Evolutionary conservation across 2,329 filamentous ascomycete species (phyloP).

Genomic region (Daldinia sp.): DNA sequence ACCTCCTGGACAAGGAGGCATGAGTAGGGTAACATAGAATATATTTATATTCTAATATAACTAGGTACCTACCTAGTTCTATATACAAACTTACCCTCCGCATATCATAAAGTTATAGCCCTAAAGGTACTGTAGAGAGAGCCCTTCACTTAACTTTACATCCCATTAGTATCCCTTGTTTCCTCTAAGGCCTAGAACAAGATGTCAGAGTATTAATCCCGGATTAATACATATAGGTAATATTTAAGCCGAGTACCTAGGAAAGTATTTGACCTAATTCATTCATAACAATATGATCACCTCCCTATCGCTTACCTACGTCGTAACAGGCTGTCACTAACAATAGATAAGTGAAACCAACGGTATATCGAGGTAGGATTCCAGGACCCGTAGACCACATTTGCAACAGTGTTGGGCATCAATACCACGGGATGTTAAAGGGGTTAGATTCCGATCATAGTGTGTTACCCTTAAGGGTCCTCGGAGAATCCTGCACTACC

Average conservation of each 20-base stretch:
- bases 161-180: neutral
- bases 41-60: neutral
- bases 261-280: too few relatives aligned
- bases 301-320: too few relatives aligned
- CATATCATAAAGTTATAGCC: too few relatives aligned
- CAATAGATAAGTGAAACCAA: neutral
- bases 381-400: neutral
- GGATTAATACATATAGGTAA: too few relatives aligned
- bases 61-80: too few relatives aligned
- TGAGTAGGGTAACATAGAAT: neutral
- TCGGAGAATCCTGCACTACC: neutral
- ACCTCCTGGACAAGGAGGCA: too few relatives aligned
- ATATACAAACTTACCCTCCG: too few relatives aligned
- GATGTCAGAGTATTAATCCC: neutral
- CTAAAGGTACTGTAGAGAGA: neutral
- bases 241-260: too few relatives aligned
- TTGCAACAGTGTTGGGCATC: neutral
- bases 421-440: neutral
- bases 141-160: neutral
- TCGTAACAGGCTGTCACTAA: too few relatives aligned
- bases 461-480: neutral
- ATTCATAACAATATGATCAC: too few relatives aligned
- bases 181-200: neutral
- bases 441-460: neutral
- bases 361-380: neutral